phyloP scores from a whole-genome alignment of 176 grass and related monocot species.

The Rhipidocladum racemiflorum region DNA sequence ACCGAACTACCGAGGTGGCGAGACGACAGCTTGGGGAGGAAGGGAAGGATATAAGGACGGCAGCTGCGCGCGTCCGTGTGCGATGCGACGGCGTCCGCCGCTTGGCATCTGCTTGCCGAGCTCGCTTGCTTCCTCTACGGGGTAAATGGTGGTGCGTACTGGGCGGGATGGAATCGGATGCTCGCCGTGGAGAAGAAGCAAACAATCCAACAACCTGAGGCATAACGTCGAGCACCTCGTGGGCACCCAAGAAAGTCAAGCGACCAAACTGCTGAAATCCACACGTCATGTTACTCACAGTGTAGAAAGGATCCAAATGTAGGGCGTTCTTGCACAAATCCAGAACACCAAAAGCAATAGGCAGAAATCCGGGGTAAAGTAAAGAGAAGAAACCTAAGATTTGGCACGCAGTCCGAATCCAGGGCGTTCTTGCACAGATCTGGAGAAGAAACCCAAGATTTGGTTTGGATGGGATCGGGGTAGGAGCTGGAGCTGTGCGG shows the following conservation, averaged over 20 bases:
- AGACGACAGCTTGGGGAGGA: slow-evolving; percentile 23
- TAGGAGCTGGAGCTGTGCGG: too few relatives aligned
- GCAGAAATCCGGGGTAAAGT: neutral
- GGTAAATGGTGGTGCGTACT: neutral
- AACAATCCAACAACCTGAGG: neutral
- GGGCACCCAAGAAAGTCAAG: slow-evolving; percentile 3
- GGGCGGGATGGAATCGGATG: slow-evolving; percentile 21
- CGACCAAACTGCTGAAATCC: neutral
- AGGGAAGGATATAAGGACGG: neutral
- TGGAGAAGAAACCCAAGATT: too few relatives aligned
- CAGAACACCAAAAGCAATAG: neutral
- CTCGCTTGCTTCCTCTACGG: neutral
- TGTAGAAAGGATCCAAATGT: neutral
- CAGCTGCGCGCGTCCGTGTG: neutral
- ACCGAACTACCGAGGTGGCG: slow-evolving; percentile 17
- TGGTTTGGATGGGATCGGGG: too few relatives aligned
- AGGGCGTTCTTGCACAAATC: slow-evolving; percentile 2
- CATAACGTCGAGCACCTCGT: slow-evolving; percentile 7
- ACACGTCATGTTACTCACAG: neutral
- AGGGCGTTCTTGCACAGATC: too few relatives aligned
- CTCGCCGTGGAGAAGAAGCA: neutral
- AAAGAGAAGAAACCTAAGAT: neutral
- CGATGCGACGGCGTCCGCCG: neutral
- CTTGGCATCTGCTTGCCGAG: neutral
- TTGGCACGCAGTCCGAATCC: neutral